These are phyloP conservation scores for Lathyrus oleraceus DNA, from an alignment of 306 rosid genomes.

Conservation along the genomic window DNA sequence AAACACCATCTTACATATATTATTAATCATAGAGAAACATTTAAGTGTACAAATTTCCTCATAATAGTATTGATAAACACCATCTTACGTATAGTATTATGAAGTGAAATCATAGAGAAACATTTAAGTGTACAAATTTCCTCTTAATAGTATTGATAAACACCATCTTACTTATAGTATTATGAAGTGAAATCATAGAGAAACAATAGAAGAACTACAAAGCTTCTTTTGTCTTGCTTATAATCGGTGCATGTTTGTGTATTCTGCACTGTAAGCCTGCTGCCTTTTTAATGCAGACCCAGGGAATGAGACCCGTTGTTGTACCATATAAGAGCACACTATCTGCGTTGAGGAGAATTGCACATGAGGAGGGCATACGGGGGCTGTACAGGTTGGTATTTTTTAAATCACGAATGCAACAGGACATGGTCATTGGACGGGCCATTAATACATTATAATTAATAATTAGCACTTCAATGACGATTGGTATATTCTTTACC, in stretches of 20 bases:
- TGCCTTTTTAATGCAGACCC: conserved; percentile 60
- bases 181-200: conserved; percentile 20
- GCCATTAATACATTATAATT: conserved; percentile 5
- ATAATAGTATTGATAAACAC: not conserved
- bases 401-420: conserved; percentile 10
- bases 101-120: conserved; percentile 18
- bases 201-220: not conserved
- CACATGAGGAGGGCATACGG: conserved; percentile 88
- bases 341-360: conserved; percentile 85
- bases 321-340: conserved; percentile 71
- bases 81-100: not conserved
- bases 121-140: not conserved
- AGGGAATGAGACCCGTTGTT: conserved; percentile 74
- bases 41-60: not conserved
- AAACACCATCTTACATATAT: not conserved
- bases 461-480: conserved; percentile 13
- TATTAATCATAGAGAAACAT: conserved; percentile 15
- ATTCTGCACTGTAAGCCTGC: conserved; percentile 18
- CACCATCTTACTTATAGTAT: conserved; percentile 2
- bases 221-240: not conserved
- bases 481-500: conserved; percentile 23
- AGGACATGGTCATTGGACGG: conserved; percentile 6
- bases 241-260: conserved; percentile 20
- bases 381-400: conserved; percentile 79
- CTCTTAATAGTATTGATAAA: not conserved